These are phyloP conservation scores for Raphanus sativus DNA, from an alignment of 345 rosid species.

Conservation along the genomic window DNA sequence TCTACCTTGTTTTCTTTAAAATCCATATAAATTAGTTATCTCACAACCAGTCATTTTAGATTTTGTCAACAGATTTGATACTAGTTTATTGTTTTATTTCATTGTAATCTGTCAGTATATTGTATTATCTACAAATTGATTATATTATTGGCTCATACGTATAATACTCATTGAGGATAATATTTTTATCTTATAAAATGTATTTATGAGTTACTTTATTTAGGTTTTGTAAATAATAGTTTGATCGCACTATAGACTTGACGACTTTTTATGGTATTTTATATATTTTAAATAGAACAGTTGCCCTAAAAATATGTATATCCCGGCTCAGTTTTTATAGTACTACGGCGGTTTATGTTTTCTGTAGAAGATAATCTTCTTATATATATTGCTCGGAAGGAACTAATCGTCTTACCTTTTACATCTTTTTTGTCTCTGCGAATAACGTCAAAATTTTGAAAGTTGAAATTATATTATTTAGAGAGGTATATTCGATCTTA, in stretches of 20 bases:
- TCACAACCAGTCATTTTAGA: background rate
- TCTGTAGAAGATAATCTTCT: conserved; percentile 12
- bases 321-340: background rate
- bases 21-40: background rate
- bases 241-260: background rate
- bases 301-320: background rate
- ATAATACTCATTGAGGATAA: background rate
- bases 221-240: background rate
- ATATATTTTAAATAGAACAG: background rate
- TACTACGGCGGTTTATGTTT: conserved; percentile 9
- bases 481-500: too few relatives aligned
- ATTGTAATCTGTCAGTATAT: background rate
- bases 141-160: background rate
- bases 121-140: background rate
- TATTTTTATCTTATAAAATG: background rate
- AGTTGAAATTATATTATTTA: too few relatives aligned
- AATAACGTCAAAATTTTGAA: background rate
- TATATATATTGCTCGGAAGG: background rate
- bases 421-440: background rate
- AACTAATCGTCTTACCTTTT: background rate
- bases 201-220: background rate
- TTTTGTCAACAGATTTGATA: background rate
- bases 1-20: background rate
- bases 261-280: background rate
- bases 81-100: background rate